These are phyloP conservation scores for Blastocystis sp. DNA, from an alignment of 352 stramenopile genomes.

Conservation along the genomic window DNA sequence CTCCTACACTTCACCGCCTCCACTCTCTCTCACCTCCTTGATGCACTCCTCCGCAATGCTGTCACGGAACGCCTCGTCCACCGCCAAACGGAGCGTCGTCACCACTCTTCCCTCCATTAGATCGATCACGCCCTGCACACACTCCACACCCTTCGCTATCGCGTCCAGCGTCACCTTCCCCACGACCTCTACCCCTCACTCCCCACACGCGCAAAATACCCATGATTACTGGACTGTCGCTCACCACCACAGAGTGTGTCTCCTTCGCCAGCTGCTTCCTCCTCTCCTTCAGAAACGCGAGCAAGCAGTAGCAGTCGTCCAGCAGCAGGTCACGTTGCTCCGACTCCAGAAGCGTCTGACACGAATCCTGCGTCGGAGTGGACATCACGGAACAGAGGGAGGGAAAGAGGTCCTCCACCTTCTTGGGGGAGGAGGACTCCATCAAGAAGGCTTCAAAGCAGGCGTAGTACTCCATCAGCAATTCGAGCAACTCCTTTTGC, in stretches of 20 bases:
- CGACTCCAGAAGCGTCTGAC: background rate
- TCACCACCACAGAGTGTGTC: background rate
- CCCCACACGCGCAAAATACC: background rate
- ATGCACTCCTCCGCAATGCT: background rate
- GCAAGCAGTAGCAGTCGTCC: background rate
- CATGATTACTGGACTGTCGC: background rate
- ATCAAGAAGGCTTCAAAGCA: conserved; percentile 30
- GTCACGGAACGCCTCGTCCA: conserved; percentile 5
- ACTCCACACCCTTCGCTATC: background rate
- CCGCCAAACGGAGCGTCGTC: background rate
- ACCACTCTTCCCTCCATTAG: background rate
- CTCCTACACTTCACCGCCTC: background rate
- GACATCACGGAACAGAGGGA: background rate
- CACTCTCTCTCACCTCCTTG: background rate
- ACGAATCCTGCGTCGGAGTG: background rate
- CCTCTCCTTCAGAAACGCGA: background rate
- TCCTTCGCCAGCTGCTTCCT: background rate
- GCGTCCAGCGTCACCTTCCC: background rate
- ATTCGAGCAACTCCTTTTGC: background rate
- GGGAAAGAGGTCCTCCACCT: background rate
- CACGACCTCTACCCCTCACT: background rate
- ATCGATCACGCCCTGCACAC: background rate
- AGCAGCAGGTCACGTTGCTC: background rate
- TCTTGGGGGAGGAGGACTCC: background rate
- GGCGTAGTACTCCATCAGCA: conserved; percentile 7